Base-by-base conservation (phyloP, 495 filamentous ascomycete species). In the Penicillium canariense region DNA sequence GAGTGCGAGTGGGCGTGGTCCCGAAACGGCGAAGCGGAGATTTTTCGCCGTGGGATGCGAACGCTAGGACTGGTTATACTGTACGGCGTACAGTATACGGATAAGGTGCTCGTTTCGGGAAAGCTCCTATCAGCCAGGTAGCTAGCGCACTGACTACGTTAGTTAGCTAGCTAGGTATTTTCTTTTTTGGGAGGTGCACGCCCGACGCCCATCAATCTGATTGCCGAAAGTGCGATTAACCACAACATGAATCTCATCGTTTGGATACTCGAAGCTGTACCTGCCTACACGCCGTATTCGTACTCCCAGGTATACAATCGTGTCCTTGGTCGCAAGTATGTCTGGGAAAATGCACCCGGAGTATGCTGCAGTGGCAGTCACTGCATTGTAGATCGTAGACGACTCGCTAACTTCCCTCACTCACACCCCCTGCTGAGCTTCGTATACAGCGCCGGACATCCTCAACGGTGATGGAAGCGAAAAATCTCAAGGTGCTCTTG, bases 1-100 rank as follows among this genome's bases (percentile, higher is more conserved):
- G n/a, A n/a, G n/a, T n/a, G 12, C 30, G 23, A 18, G 47, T 45
- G 38, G 47, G 31, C 20, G 34, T 49, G 23, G 36, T 28, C 38
- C 48, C 54, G 54, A 56, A 51, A 48, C 54, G 54, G 54, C 54
- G 36, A 47, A 35, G 47, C 47, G 54, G 54, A 55, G 54, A 44
- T 47, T 30, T 32, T 20, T 30, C 42, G 15, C 26, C 23, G 43
- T 46, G 43, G 43, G 17, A 25, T 27, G 26, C 43, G 15, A 6
- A 25, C 20, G 17, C 43, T 46, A 20, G 43, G 26, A 25, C 26
- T 25, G 43, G 28, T 22, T 3, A 14, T 42, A 25, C 20, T 7
- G 38, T 25, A 25, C 35, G 20, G 35, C 20, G 5, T 15, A 6
- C 4, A 36, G 15, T 17, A 36, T 18, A n/a, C n/a, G n/a, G n/a